A percentile compares a stretch with the other conserved stretches of the same genome.
Evolutionary conservation across 306 rosid species (phyloP).

Genomic region (Gastrolobium villosum): DNA sequence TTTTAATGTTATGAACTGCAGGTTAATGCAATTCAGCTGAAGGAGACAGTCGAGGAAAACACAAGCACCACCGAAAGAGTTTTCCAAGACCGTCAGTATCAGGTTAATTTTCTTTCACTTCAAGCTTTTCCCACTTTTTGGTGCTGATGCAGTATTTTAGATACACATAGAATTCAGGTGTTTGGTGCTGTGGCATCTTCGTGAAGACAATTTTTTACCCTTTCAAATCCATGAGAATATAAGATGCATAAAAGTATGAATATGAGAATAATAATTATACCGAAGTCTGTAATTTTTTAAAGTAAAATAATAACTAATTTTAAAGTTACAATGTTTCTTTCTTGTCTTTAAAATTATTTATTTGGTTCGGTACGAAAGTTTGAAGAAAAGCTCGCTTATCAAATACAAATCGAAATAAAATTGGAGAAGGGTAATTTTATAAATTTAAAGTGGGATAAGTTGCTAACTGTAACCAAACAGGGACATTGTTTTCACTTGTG

Average conservation of each 20-base stretch:
- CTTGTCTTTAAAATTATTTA: neutral
- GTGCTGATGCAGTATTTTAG: neutral
- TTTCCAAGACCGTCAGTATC: slow-evolving; percentile 99
- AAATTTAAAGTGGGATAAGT: neutral
- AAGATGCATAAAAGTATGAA: neutral
- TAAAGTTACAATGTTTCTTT: neutral
- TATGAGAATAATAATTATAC: no score
- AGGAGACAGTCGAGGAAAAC: slow-evolving; percentile 99
- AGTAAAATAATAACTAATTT: neutral
- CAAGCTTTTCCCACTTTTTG: slow-evolving; percentile 4
- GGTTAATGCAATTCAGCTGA: slow-evolving; percentile 99
- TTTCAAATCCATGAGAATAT: neutral
- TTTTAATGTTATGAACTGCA: slow-evolving; percentile 41
- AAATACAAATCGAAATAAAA: neutral
- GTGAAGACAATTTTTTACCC: neutral
- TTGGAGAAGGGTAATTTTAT: neutral
- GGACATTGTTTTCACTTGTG: neutral
- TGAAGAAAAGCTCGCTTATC: neutral
- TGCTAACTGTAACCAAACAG: neutral
- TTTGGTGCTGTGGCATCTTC: neutral
- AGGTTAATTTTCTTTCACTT: slow-evolving; percentile 62
- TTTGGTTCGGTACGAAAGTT: neutral
- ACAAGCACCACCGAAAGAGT: slow-evolving; percentile 98
- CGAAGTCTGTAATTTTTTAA: no score
- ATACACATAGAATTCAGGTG: neutral